phyloP scores from a whole-genome alignment of 108 stramenopile species.

The Cyclostephanos tholiformis region DNA sequence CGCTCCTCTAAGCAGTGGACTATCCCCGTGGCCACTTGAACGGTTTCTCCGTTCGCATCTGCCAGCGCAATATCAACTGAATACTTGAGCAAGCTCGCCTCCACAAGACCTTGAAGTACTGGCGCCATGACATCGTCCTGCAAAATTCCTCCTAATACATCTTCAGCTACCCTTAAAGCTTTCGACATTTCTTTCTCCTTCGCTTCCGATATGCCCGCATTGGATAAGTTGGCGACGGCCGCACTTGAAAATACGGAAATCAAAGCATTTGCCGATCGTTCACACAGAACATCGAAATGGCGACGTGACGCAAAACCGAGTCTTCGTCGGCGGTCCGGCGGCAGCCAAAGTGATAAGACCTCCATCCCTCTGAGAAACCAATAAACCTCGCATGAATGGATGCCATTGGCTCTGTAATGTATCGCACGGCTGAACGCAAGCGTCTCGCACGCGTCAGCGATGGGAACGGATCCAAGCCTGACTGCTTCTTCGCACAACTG shows the following conservation, averaged over 20 bases:
- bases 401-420: constrained; percentile 34
- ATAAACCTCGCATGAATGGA: constrained; percentile 44
- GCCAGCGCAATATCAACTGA: constrained; percentile 55
- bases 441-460: constrained; percentile 74
- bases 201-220: background rate
- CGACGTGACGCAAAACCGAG: constrained; percentile 44
- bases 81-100: constrained; percentile 51
- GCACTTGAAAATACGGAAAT: constrained; percentile 32
- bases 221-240: constrained; percentile 3
- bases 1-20: constrained; percentile 65
- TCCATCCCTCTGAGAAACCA: constrained; percentile 76
- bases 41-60: constrained; percentile 42
- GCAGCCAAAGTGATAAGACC: constrained; percentile 48
- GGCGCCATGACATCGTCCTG: constrained; percentile 33
- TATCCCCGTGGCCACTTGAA: constrained; percentile 54
- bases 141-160: constrained; percentile 34
- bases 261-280: constrained; percentile 34
- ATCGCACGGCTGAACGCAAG: constrained; percentile 59
- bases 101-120: constrained; percentile 30
- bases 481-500: constrained; percentile 52
- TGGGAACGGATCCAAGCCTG: constrained; percentile 52
- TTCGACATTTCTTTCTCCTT: background rate
- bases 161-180: constrained; percentile 15
- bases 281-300: constrained; percentile 48
- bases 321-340: constrained; percentile 34